Base-by-base conservation (phyloP, 1,139 yeast genomes). In the Spathaspora sp. region DNA sequence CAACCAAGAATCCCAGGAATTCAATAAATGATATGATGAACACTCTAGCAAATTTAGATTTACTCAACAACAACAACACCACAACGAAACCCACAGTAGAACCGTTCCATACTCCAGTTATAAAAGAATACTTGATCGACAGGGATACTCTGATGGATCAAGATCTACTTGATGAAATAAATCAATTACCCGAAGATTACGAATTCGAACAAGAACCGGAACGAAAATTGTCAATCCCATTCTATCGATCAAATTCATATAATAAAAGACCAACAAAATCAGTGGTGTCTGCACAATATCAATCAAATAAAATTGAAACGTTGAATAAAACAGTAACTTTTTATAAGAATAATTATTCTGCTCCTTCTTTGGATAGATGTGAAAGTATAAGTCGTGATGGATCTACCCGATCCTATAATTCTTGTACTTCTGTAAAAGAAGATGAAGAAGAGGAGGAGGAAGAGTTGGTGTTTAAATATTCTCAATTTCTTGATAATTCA, bases 131-230 rank as follows among this genome's bases (percentile, higher is more conserved):
- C 8, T 31, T 33, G 6, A n/a, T 15, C 18, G 26, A 20, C 15
- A 23, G 26, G 20, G 34, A 33, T 11, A 15, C 33, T 6, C 18
- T 23, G 13, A 26, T 68, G 34, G 76, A 73, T 46, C 65, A 68
- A 38, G 78, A 72, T 37, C 50, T 67, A 4, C 51, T 80, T 6
- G 86, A 80, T 55, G 86, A 81, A 59, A 70, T 79, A 23, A 81
- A 83, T 54, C 73, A 65, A 41, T 63, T 82, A 2, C 86, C 87
- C 0, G 86, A 80, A 56, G 87, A 82, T 53, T 81, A 64, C 55
- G 82, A 81, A 44, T 80, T 79, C 55, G 76, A 69, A 10, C 61
- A 64, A 17, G 62, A 63, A 17, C 57, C 58, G 38, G 57, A 56
- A 38, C 23, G 33, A 17, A 15, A 17, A 15, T n/a, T n/a, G n/a